Base-by-base conservation (phyloP, 2,329 filamentous ascomycete genomes). In the Karstenula rhodostoma region DNA sequence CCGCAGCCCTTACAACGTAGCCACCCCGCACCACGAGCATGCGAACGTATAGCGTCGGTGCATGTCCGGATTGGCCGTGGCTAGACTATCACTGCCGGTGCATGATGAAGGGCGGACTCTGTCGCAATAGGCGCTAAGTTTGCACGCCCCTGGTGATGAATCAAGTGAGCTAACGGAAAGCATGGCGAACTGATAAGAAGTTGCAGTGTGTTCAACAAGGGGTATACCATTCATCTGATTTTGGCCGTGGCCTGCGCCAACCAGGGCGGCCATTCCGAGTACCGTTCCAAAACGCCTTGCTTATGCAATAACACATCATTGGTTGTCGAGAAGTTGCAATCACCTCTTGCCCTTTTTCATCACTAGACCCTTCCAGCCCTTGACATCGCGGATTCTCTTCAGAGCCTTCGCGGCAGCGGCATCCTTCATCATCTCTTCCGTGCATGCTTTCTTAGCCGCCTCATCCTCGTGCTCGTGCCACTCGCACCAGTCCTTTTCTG, bases 401-500 rank as follows among this genome's bases (percentile, higher is more conserved):
- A 75, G 55, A 0, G 74, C 74, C 50, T 73, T 75, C 9, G 70
- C 68, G 4, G 68, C 67, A 6, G 73, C 66, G 0, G 72, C 64
- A 43, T 76, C 72, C 47, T 74, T 75, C 22, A 62, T 65, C 55
- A 77, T 49, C 10, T 71, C 70, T 9, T 77, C 73, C n/a, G 69
- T 59, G 35, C 74, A 77, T 8, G 65, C 63, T 58, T 76, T 77
- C 60, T 67, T 75, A 19, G 75, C 71, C 1, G 71, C 68, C 2
- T 77, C 74, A 15, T 58, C 68, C 48, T 75, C 73, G 55, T 77
- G 74, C 59, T 77, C 74, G 19, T 77, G 74, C 55, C 75, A 77
- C 43, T 75, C 73, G 51, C 74, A 77, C 74, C 74, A 77, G 25
- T 77, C 73, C 50, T 74, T 73, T 59, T 77, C 73, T 12, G 70